Conservation (phyloP, 192 early-diverging fungal species). For the Backusella circina region DNA sequence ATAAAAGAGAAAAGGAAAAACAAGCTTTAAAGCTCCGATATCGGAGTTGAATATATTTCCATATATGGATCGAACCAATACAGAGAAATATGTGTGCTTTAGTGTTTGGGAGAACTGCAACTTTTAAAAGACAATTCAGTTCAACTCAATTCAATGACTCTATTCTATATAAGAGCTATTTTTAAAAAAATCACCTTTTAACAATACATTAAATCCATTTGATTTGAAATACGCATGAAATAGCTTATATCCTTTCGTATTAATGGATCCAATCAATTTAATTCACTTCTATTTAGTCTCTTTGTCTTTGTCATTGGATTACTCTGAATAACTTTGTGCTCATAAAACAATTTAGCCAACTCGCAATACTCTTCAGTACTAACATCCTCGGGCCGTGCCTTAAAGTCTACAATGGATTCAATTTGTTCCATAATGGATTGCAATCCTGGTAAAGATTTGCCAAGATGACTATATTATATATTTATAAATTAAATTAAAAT, state of each 20-base stretch:
- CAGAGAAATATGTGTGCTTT: too few species aligned
- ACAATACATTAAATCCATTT: too few species aligned
- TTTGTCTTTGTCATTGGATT: neutral
- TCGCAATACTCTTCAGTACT: constrained; percentile 56
- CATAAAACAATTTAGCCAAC: constrained; percentile 47
- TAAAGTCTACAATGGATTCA: constrained; percentile 46
- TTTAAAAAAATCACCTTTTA: too few species aligned
- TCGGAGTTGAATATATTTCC: neutral
- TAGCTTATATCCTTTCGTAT: too few species aligned
- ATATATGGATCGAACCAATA: too few species aligned
- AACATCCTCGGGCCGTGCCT: constrained; percentile 60
- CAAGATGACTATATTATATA: constrained; percentile 36
- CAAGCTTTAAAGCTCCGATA: neutral
- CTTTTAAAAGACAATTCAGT: too few species aligned
- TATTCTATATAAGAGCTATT: too few species aligned
- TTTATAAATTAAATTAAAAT: neutral
- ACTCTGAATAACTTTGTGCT: constrained; percentile 7
- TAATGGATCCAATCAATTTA: too few species aligned
- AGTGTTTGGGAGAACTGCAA: too few species aligned
- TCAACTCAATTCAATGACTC: too few species aligned
- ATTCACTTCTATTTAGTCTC: neutral
- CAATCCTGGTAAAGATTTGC: constrained; percentile 20
- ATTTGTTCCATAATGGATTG: constrained; percentile 31
- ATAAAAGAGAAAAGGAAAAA: neutral
- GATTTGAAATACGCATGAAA: too few species aligned